phyloP scores from a whole-genome alignment of 176 grass and related monocot genomes.

The Avena sativa region DNA sequence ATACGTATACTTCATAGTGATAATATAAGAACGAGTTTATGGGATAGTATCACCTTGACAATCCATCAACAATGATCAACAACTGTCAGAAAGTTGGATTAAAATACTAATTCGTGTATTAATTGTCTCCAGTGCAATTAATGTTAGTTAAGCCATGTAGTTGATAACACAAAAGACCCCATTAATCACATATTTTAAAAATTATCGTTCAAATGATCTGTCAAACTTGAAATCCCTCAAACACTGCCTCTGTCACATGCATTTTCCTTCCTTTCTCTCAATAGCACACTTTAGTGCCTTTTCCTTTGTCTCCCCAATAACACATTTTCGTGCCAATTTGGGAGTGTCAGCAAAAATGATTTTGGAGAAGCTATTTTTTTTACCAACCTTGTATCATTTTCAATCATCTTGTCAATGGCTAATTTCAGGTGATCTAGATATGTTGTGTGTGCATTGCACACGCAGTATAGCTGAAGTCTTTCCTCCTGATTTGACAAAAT shows the following conservation, averaged over 20 bases:
- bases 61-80: not conserved
- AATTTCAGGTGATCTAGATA: not conserved
- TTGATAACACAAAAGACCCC: not conserved
- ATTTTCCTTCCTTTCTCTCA: too few relatives aligned
- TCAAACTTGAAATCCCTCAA: too few relatives aligned
- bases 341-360: not conserved
- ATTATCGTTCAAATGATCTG: too few relatives aligned
- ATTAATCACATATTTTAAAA: not conserved
- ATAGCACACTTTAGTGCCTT: too few relatives aligned
- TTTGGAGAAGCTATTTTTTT: not conserved
- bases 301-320: too few relatives aligned
- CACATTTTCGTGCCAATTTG: too few relatives aligned
- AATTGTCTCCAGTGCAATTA: not conserved
- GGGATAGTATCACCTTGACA: not conserved
- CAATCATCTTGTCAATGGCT: not conserved
- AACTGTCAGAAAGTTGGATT: not conserved
- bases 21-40: not conserved
- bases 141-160: not conserved
- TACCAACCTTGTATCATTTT: not conserved
- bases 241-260: too few relatives aligned
- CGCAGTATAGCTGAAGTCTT: not conserved
- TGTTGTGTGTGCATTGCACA: not conserved
- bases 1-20: not conserved
- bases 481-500: not conserved
- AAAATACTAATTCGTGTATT: not conserved